Evolutionary conservation across 257 asterid species (phyloP).

Genomic region (Plantago ovata): DNA sequence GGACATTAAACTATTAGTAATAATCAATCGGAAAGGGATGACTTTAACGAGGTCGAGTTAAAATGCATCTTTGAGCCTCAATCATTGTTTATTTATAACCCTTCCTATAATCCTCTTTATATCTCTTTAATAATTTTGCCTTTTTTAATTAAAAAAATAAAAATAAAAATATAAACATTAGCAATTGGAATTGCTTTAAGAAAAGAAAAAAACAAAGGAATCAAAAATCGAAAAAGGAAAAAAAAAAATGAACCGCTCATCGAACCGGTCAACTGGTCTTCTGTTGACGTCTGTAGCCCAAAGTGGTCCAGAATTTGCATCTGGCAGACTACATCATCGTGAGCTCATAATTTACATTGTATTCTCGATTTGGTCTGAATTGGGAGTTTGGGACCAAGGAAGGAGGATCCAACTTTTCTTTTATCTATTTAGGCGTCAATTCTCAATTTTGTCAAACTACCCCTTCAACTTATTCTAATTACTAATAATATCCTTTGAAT

Average conservation of each 20-base stretch:
- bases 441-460: too few relatives aligned
- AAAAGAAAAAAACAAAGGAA: too few relatives aligned
- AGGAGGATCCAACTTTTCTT: too few relatives aligned
- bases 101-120: slow-evolving; percentile 1
- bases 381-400: too few relatives aligned
- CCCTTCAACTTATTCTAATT: too few relatives aligned
- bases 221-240: background rate
- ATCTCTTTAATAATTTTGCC: background rate
- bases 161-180: background rate
- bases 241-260: background rate
- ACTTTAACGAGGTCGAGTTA: slow-evolving; percentile 48
- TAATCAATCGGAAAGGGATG: slow-evolving; percentile 18
- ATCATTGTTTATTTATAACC: slow-evolving; percentile 48
- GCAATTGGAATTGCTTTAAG: background rate
- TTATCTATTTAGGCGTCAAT: too few relatives aligned
- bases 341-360: background rate
- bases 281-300: slow-evolving; percentile 22
- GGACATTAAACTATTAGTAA: background rate
- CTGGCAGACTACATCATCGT: slow-evolving; percentile 5
- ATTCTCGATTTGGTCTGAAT: too few relatives aligned
- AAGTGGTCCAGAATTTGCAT: slow-evolving; percentile 11
- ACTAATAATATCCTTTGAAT: too few relatives aligned
- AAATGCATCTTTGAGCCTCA: slow-evolving; percentile 65
- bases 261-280: slow-evolving; percentile 1
- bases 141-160: background rate